Base-by-base conservation (phyloP, 2,329 filamentous ascomycete genomes). In the Ophiostoma novo-ulmi region DNA sequence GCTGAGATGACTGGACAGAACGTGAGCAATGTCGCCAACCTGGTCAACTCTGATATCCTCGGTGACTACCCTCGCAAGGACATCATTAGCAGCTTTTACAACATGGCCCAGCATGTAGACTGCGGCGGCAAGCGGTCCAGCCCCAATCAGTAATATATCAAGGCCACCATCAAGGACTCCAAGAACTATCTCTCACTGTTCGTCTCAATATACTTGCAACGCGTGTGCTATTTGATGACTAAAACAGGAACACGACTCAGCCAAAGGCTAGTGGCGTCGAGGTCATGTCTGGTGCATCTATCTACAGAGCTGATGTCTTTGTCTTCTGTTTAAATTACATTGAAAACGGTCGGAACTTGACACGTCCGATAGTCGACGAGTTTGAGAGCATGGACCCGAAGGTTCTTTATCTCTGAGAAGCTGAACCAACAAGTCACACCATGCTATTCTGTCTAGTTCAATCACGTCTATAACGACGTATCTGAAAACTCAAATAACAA, bases 1-100 rank as follows among this genome's bases (percentile, higher is more conserved):
- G 82, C 83, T 72, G 81, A 83, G 70, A 79, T 85, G 26, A 82
- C 85, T 72, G 80, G 76, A 26, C 81, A 80, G 73, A 77, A 80
- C 55, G 78, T 78, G 52, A 70, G 70, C 64, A 67, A 73, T 39
- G 68, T 72, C 7, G 71, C 70, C 67, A 70, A 67, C 58, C 70
- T 73, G 31, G 39, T 72, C 63, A 61, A 70, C 70, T 69, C 71
- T 70, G 73, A 74, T 69, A 72, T 74, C 22, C 69, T 74, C 26
- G 73, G 68, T n/a, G 67, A 58, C 63, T 68, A 71, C 31, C 64
- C 71, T 2, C 41, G 72, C 69, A 71, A 71, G 39, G 73, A 74
- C 44, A 48, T 20, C 5, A 48, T 48, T 1, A 48, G 44, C 44
- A 48, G 44, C 44, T 48, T 48, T 20, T 48, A 48, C 44, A 48